Evolutionary conservation across 2,329 filamentous ascomycete species (phyloP).

Genomic region (Chalaropsis ovoidea): DNA sequence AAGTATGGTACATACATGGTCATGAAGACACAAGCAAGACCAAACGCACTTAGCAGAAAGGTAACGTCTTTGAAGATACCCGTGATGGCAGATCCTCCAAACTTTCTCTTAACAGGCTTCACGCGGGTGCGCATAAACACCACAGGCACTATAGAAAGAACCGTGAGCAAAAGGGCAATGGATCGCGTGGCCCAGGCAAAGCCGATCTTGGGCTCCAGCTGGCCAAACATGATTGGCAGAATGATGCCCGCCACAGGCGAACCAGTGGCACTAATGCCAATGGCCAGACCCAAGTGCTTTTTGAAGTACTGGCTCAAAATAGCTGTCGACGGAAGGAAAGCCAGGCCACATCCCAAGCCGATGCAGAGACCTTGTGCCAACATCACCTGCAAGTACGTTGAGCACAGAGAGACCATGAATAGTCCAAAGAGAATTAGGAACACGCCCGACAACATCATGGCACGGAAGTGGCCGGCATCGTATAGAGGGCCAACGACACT

Average conservation of each 20-base stretch:
- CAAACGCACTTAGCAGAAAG: constrained; percentile 34
- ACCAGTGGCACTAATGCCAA: constrained; percentile 32
- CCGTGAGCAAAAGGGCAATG: constrained; percentile 38
- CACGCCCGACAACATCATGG: constrained; percentile 33
- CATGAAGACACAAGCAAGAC: constrained; percentile 36
- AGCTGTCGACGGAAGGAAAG: constrained; percentile 33
- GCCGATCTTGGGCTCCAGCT: constrained; percentile 41
- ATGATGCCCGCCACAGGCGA: constrained; percentile 36
- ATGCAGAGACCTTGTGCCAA: constrained; percentile 35
- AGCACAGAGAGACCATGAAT: constrained; percentile 40
- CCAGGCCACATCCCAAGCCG: constrained; percentile 33
- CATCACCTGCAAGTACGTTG: constrained; percentile 37
- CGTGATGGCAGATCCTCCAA: constrained; percentile 27
- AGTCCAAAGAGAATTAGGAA: constrained; percentile 35
- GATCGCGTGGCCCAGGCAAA: constrained; percentile 45
- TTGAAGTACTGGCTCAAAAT: constrained; percentile 37
- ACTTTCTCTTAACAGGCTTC: constrained; percentile 27
- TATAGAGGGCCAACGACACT: constrained; percentile 36
- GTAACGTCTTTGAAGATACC: constrained; percentile 31
- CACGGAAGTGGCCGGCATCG: constrained; percentile 37
- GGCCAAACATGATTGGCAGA: constrained; percentile 34
- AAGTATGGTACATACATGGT: constrained; percentile 42
- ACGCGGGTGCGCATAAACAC: constrained; percentile 35
- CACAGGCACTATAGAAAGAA: constrained; percentile 33
- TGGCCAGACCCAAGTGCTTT: constrained; percentile 31